A percentile compares a stretch with the other conserved stretches of the same genome.
phyloP scores from a whole-genome alignment of 2,329 filamentous ascomycete species.

The Cytospora piceicola region DNA sequence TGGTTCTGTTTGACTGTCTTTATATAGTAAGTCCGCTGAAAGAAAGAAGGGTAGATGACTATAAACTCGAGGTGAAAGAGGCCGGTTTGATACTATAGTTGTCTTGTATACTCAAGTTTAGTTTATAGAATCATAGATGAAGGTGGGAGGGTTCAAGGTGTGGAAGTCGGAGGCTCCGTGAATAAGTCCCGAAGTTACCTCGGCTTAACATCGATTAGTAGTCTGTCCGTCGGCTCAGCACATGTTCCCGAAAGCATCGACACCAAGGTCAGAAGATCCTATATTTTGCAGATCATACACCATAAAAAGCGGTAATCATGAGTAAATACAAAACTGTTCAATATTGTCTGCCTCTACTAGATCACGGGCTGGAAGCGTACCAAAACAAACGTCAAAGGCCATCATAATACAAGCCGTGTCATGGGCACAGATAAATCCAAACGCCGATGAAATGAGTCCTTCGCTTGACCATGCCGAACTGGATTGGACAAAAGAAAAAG shows the following conservation, averaged over 20 bases:
- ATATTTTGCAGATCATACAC: not conserved
- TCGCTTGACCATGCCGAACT: slow-evolving; percentile 23
- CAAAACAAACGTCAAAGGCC: not conserved
- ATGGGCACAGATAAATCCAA: slow-evolving; percentile 5
- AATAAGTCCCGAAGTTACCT: slow-evolving; percentile 11
- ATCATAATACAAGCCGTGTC: slow-evolving; percentile 7
- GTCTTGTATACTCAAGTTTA: not conserved
- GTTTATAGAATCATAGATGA: not conserved
- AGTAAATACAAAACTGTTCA: too few relatives aligned
- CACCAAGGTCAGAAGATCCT: too few relatives aligned
- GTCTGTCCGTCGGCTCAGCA: not conserved
- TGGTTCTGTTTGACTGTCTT: slow-evolving; percentile 25
- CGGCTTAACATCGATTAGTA: not conserved
- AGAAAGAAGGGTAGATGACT: not conserved
- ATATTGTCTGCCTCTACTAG: not conserved
- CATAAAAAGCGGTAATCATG: not conserved
- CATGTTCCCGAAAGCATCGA: too few relatives aligned
- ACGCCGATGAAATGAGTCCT: slow-evolving; percentile 20
- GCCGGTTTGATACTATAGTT: too few relatives aligned
- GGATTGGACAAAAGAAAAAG: slow-evolving; percentile 9
- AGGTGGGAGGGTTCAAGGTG: too few relatives aligned
- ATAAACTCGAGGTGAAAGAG: not conserved
- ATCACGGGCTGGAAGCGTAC: not conserved
- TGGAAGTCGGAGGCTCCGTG: slow-evolving; percentile 6
- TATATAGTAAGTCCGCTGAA: not conserved